phyloP scores from a whole-genome alignment of 345 rosid species.

The Syzygium oleosum region DNA sequence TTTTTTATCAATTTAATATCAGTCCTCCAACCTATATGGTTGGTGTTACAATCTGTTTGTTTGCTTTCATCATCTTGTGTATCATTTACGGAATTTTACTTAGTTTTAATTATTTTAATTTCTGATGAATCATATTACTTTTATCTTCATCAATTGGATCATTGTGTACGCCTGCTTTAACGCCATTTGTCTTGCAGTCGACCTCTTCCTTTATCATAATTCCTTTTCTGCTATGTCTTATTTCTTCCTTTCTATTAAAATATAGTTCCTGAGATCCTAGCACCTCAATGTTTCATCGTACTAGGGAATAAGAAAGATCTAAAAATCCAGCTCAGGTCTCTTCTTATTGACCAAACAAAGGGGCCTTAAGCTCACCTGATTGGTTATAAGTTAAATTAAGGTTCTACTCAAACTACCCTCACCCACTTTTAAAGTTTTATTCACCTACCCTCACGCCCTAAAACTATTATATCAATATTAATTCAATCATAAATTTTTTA shows the following conservation, averaged over 20 bases:
- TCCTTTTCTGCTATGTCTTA: background rate
- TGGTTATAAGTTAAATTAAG: no score
- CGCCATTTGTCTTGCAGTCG: background rate
- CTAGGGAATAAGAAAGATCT: background rate
- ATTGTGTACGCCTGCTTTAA: no score
- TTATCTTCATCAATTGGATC: no score
- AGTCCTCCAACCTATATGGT: no score
- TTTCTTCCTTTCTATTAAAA: background rate
- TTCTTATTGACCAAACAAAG: background rate
- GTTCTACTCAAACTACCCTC: background rate
- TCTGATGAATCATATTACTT: no score
- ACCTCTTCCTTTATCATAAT: background rate
- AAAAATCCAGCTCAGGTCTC: background rate
- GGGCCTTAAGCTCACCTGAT: background rate
- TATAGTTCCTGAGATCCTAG: background rate
- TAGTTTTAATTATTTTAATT: no score
- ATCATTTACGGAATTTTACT: no score
- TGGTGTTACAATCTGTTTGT: no score
- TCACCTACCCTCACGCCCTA: background rate
- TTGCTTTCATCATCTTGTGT: no score
- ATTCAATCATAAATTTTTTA: background rate
- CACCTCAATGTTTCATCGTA: background rate
- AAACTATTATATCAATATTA: background rate
- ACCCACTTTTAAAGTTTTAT: no score
- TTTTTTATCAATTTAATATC: no score